Conservation (phyloP, 169 alveolate genomes). For the Plasmodium falciparum region DNA sequence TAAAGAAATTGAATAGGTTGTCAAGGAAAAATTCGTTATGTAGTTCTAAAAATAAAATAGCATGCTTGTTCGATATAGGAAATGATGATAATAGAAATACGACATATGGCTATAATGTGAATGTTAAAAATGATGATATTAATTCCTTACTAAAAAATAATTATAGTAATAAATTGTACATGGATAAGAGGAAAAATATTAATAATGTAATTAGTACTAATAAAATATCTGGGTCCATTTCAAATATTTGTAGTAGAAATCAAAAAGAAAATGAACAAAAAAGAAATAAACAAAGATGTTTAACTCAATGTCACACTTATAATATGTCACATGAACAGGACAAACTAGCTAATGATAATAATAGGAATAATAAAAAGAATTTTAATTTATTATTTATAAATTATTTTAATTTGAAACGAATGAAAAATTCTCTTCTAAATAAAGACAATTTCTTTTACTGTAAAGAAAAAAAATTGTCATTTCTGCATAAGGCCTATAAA, state of each 20-base stretch:
- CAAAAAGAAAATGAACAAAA: background rate
- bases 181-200: background rate
- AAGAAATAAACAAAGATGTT: background rate
- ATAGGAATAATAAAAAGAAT: background rate
- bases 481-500: background rate
- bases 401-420: background rate
- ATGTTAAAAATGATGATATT: too few species aligned
- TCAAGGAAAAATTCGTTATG: constrained; percentile 8
- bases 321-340: too few species aligned
- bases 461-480: background rate
- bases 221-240: too few species aligned
- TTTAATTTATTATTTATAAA: constrained; percentile 34
- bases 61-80: constrained; percentile 3
- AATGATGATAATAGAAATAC: constrained; percentile 8
- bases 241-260: background rate
- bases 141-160: too few species aligned
- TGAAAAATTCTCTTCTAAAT: constrained; percentile 7
- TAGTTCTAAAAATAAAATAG: constrained; percentile 1
- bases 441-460: background rate
- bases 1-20: constrained; percentile 14
- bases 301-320: background rate
- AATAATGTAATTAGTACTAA: background rate
- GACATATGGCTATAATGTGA: background rate
- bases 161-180: background rate
- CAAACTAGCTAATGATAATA: background rate